Conservation (phyloP, 805 yeast genomes). For the Starmerella tilneyi region DNA sequence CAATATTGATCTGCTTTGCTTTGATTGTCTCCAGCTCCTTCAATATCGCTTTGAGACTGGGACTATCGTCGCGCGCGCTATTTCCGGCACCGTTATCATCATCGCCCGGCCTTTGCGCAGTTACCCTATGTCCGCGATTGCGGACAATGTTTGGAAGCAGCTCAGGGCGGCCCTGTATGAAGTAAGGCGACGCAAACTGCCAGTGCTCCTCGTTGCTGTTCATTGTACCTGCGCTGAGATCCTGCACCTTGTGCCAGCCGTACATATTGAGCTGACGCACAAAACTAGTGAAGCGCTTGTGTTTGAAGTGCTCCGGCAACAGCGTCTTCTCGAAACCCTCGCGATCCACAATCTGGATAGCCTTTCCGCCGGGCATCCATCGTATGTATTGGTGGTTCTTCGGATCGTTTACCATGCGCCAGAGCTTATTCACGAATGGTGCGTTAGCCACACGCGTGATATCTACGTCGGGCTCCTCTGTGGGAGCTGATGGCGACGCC, state of each 20-base stretch:
- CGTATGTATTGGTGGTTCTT: constrained; percentile 57
- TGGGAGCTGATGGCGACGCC: too few species aligned
- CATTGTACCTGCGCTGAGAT: constrained; percentile 56
- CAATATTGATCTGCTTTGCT: constrained; percentile 65
- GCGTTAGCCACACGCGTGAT: constrained; percentile 36
- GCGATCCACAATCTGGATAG: constrained; percentile 74
- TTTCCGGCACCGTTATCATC: too few species aligned
- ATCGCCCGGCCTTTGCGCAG: background rate
- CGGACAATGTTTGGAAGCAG: constrained; percentile 76
- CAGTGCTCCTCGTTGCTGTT: constrained; percentile 60
- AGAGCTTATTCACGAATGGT: constrained; percentile 83
- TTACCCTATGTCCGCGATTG: constrained; percentile 41
- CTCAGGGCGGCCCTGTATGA: constrained; percentile 68
- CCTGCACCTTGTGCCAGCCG: constrained; percentile 98
- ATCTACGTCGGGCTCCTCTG: constrained; percentile 11
- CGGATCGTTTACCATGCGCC: constrained; percentile 91
- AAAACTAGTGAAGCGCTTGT: constrained; percentile 88
- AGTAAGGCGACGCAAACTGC: constrained; percentile 81
- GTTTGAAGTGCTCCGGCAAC: constrained; percentile 88
- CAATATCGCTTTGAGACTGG: constrained; percentile 44
- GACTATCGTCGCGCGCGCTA: constrained; percentile 33
- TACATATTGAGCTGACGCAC: constrained; percentile 96
- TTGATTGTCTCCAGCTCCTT: constrained; percentile 67
- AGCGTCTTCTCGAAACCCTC: constrained; percentile 75
- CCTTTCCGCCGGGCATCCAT: constrained; percentile 79